Evolutionary conservation across 805 yeast genomes (phyloP), one percentile per base, ranked within the genome.

Genomic region (Torulaspora gathmanii): DNA sequence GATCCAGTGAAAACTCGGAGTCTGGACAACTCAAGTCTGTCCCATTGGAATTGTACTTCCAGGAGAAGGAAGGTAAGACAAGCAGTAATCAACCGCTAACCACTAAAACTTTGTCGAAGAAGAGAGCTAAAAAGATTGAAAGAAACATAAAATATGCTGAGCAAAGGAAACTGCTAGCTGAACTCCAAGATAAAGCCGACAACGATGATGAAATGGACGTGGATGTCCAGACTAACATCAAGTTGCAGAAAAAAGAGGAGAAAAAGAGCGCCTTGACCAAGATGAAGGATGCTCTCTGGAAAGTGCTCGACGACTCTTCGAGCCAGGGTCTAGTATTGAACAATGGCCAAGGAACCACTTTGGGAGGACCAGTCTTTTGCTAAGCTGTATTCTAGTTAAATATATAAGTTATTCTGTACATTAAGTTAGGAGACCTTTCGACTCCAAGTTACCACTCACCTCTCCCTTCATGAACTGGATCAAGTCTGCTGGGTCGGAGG

Each of bases 331-430:
- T 78, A 47, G 66, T 70, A 26, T 63, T 73, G 37, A 64, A 70
- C 22, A 65, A 72, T 20, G 86, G 87, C 30, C 79, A 80, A 60
- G 96, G 96, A 46, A 89, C 96, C 27, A 83, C 95, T 10, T 67
- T 89, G 52, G 96, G 96, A 33, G 80, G 83, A 25, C 89, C 88
- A 65, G 74, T 51, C 63, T 80, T 72, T 70, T 74, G 67, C 47
- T 68, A 50, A 49, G 34, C 15, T 15, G 40, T 43, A 40, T 47
- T 33, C 30, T 10, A 22, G 8, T 22, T 22, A 44, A 26, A 25
- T 39, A 40, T 47, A 37, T 51, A 47, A 38, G 23, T 17, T 16
- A 17, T 17, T 33, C 25, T 44, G 47, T 44, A 44, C 30, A 44
- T 44, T 44, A 44, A 41, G 42, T 42, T 33, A 48, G 33, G 20